Percentiles rank a stretch among this genome's conserved stretches.
Evolutionary conservation across 805 yeast genomes (phyloP).

Genomic region (Ogataea pini): DNA sequence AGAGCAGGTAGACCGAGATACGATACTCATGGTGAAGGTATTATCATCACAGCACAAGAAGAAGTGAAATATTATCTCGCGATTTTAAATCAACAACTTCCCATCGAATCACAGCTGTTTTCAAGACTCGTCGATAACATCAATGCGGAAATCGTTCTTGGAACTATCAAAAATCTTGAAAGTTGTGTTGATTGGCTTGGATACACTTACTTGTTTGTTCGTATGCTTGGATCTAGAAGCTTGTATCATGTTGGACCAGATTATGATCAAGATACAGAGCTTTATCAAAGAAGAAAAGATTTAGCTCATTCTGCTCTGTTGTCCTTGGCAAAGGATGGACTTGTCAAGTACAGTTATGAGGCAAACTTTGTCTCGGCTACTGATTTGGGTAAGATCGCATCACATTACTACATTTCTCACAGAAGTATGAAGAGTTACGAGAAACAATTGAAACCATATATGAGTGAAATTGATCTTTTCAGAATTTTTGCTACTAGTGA

Average conservation of each 20-base stretch:
- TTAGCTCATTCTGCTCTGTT: constrained; percentile 76
- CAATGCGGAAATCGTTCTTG: constrained; percentile 85
- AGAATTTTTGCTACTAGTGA: constrained; percentile 77
- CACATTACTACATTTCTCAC: constrained; percentile 80
- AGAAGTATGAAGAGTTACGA: constrained; percentile 71
- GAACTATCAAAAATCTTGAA: constrained; percentile 55
- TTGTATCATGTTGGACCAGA: constrained; percentile 75
- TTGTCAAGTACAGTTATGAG: constrained; percentile 57
- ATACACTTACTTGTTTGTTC: constrained; percentile 71
- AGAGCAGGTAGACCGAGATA: constrained; percentile 97
- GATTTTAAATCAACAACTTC: constrained; percentile 84
- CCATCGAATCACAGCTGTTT: constrained; percentile 87
- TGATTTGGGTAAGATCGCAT: constrained; percentile 80
- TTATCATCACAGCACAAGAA: constrained; percentile 82
- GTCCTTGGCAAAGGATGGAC: constrained; percentile 53
- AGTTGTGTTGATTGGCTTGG: constrained; percentile 84
- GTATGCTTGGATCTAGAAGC: constrained; percentile 74
- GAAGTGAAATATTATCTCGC: constrained; percentile 89
- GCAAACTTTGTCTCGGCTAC: constrained; percentile 55
- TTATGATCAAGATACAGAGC: constrained; percentile 49
- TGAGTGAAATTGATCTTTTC: constrained; percentile 71
- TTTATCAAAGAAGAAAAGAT: constrained; percentile 60
- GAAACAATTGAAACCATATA: constrained; percentile 60
- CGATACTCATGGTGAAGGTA: constrained; percentile 91
- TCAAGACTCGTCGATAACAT: constrained; percentile 67